Conservation (phyloP, 1,139 yeast species). For the Candida gigantensis region DNA sequence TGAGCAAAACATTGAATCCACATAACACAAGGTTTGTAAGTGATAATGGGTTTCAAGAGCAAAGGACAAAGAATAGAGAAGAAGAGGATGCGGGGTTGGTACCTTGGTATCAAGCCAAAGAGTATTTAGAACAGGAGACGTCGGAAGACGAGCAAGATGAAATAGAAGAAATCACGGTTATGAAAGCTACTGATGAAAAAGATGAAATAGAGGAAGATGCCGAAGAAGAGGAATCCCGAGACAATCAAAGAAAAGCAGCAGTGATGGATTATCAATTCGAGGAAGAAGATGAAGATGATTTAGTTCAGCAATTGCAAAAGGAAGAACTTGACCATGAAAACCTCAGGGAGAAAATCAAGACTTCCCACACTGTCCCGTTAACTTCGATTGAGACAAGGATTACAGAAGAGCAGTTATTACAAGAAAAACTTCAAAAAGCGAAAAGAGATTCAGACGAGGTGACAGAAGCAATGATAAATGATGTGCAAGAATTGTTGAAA, state of each 20-base stretch:
- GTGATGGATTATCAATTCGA: constrained; percentile 63
- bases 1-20: constrained; percentile 17
- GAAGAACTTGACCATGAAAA: constrained; percentile 75
- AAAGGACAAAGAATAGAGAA: constrained; percentile 23
- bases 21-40: constrained; percentile 15
- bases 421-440: constrained; percentile 63
- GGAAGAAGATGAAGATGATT: constrained; percentile 72
- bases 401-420: constrained; percentile 56
- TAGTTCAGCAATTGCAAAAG: constrained; percentile 58
- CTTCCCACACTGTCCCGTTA: constrained; percentile 21
- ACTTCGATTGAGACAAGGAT: constrained; percentile 33
- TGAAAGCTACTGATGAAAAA: background rate
- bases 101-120: constrained; percentile 49
- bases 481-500: constrained; percentile 82
- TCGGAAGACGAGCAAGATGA: constrained; percentile 7
- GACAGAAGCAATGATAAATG: constrained; percentile 79
- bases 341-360: constrained; percentile 53
- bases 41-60: constrained; percentile 8
- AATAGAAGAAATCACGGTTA: too few relatives aligned
- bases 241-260: constrained; percentile 19
- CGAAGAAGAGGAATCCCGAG: constrained; percentile 18
- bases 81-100: constrained; percentile 53
- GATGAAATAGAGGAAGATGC: constrained; percentile 32
- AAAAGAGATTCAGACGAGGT: constrained; percentile 91
- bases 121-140: constrained; percentile 13